Conservation (phyloP, 2,329 filamentous ascomycete genomes). For the Ophiostoma himal-ulmi region DNA sequence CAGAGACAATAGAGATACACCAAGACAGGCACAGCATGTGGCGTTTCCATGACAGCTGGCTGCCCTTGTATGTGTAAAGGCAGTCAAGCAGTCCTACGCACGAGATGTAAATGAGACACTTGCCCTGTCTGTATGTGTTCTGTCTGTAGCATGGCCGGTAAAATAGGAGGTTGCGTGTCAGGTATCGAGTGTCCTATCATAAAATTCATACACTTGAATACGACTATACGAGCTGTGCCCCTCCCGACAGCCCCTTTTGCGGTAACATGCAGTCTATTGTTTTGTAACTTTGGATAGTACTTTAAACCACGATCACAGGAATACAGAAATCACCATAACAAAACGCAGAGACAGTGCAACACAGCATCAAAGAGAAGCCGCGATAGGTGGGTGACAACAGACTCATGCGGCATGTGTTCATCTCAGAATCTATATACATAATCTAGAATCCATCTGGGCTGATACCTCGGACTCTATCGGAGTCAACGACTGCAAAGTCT, state of each 20-base stretch:
- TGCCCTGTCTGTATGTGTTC: neutral
- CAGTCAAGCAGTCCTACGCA: neutral
- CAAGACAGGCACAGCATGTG: neutral
- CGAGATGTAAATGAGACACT: neutral
- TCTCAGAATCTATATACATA: too few relatives aligned
- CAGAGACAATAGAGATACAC: neutral
- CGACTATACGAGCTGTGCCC: neutral
- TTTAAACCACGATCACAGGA: too few relatives aligned
- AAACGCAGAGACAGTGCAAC: neutral
- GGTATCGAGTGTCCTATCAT: neutral
- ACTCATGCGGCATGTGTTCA: too few relatives aligned
- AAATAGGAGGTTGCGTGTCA: neutral
- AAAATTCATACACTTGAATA: neutral
- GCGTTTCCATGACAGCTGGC: slow-evolving; percentile 9
- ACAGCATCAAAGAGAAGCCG: neutral
- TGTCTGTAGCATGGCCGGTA: neutral
- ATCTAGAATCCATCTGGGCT: too few relatives aligned
- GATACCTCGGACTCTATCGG: neutral
- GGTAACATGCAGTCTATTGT: neutral
- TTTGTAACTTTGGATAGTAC: neutral
- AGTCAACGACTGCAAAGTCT: neutral
- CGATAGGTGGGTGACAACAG: neutral
- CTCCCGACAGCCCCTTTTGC: neutral
- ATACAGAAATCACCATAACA: too few relatives aligned
- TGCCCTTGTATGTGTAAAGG: neutral